Base-by-base conservation (phyloP, 2,329 filamentous ascomycete genomes). In the Tolypocladium paradoxum region DNA sequence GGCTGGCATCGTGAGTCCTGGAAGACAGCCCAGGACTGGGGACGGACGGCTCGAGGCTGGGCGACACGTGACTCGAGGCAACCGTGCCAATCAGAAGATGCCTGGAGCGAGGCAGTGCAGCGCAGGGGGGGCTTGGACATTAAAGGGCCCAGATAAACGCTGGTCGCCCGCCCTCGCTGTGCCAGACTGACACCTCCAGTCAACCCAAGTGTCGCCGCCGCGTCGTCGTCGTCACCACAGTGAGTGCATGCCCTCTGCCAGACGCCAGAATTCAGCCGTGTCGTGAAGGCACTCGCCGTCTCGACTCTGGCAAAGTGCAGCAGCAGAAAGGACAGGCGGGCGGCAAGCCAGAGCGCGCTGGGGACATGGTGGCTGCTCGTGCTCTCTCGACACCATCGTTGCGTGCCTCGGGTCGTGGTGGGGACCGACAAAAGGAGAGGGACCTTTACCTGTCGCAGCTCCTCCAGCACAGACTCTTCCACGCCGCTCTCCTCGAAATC, bases 401-500 rank as follows among this genome's bases (percentile, higher is more conserved):
- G 7, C 18, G 27, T 29, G 27, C 8, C 37, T 16, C 29, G 46
- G 29, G 46, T 48, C 29, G 38, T 18, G 37, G 38, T 35, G 40
- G 33, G 29, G 29, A 29, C 22, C 18, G 46, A 31, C 35, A 38
- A 52, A 53, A 51, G n/a, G 38, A 33, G 33, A 34, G 11, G 20
- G 36, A 34, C 31, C 24, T 45, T 80, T 77, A 97, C 92, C 83
- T 85, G 80, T 71, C 85, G 85, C 77, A 99, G 76, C 69, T 96
- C 89, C 61, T 92, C 83, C 64, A 99, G 75, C 50, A 92, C 92
- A 62, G 82, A 77, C 69, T 92, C 87, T 63, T 95, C 90, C 59
- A 97, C 87, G 63, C 93, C 93, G 62, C 87, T 90, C 73, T 99
- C 93, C 70, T 99, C 93, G 68, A 99, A 97, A 72, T 97, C 93